phyloP scores from a whole-genome alignment of 1,284 basidiomycete genomes.

The Athelia psychrophila region DNA sequence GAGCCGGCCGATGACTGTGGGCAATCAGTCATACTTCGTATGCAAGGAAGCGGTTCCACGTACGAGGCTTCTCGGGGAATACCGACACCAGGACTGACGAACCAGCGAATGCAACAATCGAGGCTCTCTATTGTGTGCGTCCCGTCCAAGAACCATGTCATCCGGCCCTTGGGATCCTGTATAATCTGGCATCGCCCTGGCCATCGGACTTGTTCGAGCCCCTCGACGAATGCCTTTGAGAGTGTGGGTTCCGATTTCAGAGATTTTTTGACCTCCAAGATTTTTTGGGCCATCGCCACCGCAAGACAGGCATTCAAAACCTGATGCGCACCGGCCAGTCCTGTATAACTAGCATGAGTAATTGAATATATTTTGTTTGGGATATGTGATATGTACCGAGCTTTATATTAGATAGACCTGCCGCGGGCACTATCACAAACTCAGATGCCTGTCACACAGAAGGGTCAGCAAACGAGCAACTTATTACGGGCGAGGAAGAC shows the following conservation, averaged over 20 bases:
- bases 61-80: constrained; percentile 24
- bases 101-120: constrained; percentile 87
- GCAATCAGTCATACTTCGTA: constrained; percentile 2
- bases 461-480: constrained; percentile 6
- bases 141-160: constrained; percentile 92
- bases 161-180: constrained; percentile 47
- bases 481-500: constrained; percentile 27
- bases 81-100: constrained; percentile 52
- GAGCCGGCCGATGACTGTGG: constrained; percentile 28
- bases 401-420: constrained; percentile 49
- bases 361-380: constrained; percentile 2
- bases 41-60: constrained; percentile 14
- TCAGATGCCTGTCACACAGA: constrained; percentile 49
- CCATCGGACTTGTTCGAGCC: constrained; percentile 78
- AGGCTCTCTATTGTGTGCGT: constrained; percentile 95
- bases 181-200: constrained; percentile 96
- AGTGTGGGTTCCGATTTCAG: constrained; percentile 34
- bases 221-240: constrained; percentile 53
- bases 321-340: constrained; percentile 90
- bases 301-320: constrained; percentile 89
- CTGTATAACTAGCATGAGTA: constrained; percentile 33
- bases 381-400: constrained; percentile 49
- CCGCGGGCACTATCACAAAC: constrained; percentile 55
- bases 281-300: constrained; percentile 69
- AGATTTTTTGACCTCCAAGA: constrained; percentile 49